Percentiles rank a stretch among this genome's conserved stretches.
phyloP scores from a whole-genome alignment of 2,329 filamentous ascomycete genomes.

The Diatrype stigma region DNA sequence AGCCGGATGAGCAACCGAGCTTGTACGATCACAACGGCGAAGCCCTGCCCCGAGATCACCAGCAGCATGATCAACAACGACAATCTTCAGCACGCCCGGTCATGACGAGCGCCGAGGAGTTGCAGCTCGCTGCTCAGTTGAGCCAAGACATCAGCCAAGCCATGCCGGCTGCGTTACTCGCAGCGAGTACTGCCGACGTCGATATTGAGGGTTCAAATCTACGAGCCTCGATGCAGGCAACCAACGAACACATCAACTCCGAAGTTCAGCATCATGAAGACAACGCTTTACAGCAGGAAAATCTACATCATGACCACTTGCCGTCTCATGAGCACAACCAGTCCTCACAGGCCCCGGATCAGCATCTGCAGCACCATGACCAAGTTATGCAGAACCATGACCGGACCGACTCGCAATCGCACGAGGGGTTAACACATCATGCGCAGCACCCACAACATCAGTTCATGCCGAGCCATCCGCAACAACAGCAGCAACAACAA shows the following conservation, averaged over 20 bases:
- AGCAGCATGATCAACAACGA: constrained; percentile 17
- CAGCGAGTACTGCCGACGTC: constrained; percentile 31
- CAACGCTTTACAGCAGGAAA: constrained; percentile 6
- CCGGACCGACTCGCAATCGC: constrained; percentile 3
- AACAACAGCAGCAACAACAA: constrained; percentile 19
- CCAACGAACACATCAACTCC: constrained; percentile 31
- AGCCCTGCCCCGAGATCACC: constrained; percentile 24
- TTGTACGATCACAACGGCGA: constrained; percentile 16
- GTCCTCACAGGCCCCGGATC: not conserved
- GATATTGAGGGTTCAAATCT: constrained; percentile 36
- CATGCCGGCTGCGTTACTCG: constrained; percentile 39
- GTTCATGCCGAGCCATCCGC: constrained; percentile 8
- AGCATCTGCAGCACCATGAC: constrained; percentile 1
- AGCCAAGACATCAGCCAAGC: constrained; percentile 51
- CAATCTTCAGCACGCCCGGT: constrained; percentile 33
- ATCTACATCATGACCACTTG: constrained; percentile 11
- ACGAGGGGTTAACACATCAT: constrained; percentile 3
- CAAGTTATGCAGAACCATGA: constrained; percentile 3
- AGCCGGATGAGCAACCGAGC: constrained; percentile 19
- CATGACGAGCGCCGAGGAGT: constrained; percentile 46
- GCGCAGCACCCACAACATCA: constrained; percentile 7
- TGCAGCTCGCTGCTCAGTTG: constrained; percentile 55
- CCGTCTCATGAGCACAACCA: constrained; percentile 8
- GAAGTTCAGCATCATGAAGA: constrained; percentile 9
- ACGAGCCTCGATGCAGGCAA: constrained; percentile 41